phyloP scores from a whole-genome alignment of 2,329 filamentous ascomycete genomes.

The Lachnellula willkommii region DNA sequence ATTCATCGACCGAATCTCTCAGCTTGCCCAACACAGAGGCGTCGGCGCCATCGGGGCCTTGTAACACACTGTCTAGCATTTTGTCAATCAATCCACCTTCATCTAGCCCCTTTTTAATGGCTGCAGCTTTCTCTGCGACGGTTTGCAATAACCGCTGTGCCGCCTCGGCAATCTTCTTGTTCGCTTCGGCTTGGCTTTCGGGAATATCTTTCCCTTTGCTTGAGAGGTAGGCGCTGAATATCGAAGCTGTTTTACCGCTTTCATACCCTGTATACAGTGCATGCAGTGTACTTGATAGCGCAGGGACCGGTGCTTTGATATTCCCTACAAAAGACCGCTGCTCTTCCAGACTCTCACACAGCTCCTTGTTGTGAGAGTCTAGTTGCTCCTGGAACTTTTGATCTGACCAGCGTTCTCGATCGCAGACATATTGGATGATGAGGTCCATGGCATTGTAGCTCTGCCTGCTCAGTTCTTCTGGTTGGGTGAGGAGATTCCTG shows the following conservation, averaged over 20 bases:
- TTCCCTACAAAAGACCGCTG: constrained; percentile 3
- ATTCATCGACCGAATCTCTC: constrained; percentile 23
- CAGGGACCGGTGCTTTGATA: constrained; percentile 12
- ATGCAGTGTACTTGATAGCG: constrained; percentile 24
- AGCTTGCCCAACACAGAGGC: constrained; percentile 14
- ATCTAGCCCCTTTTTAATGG: constrained; percentile 27
- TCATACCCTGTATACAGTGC: constrained; percentile 28
- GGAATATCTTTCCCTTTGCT: constrained; percentile 14
- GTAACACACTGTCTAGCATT: constrained; percentile 22
- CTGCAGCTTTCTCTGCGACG: constrained; percentile 17
- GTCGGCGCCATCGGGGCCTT: constrained; percentile 1
- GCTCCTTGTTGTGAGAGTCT: constrained; percentile 14
- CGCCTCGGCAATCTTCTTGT: constrained; percentile 4
- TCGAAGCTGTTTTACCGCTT: constrained; percentile 16
- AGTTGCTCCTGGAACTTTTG: constrained; percentile 13
- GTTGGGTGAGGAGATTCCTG: constrained; percentile 15
- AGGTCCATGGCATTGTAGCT: constrained; percentile 19
- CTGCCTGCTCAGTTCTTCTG: constrained; percentile 17
- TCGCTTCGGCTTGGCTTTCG: constrained; percentile 16
- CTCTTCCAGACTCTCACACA: constrained; percentile 14
- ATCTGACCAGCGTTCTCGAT: constrained; percentile 13
- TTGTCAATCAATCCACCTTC: constrained; percentile 33
- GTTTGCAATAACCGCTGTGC: constrained; percentile 15
- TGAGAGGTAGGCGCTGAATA: constrained; percentile 18
- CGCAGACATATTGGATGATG: constrained; percentile 17